Base-by-base conservation (phyloP, 2,329 filamentous ascomycete genomes). In the Davidsoniella neocaledoniae region DNA sequence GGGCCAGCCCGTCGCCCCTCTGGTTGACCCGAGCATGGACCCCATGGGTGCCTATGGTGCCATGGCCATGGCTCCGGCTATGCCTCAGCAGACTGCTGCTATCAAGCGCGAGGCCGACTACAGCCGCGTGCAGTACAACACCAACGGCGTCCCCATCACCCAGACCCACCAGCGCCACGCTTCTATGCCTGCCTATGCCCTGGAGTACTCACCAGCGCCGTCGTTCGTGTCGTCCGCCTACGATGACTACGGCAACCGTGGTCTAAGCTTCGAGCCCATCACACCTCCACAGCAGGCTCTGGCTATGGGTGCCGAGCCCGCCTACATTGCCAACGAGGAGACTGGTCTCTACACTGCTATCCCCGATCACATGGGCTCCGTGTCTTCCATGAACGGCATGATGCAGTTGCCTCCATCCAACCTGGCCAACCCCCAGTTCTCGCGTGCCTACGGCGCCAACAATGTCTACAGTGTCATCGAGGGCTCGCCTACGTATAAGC, bases 221-320 rank as follows among this genome's bases (percentile, higher is more conserved):
- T 96, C 91, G 1, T 96, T 96, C 61, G 88, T 94, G 48, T 96
- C 91, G n/a, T 96, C 91, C 1, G 88, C 95, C 60, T 94, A 90
- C 60, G 91, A 96, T 62, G 90, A 96, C 64, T 98, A 95, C 72
- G 94, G 86, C 76, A 90, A 88, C 63, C 83, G 91, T 52, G 91
- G 87, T 47, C 79, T 96, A 60, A 96, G 90, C 2, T 98, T 90
- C 63, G 91, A 98, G 72, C 91, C 91, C 48, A 79, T 98, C 58
- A 98, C 91, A 0, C 91, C 91, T 52, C 91, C 91, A 14, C 91
- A 96, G 63, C 86, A 95, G 66, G 78, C 84, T 12, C 68, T 91
- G 53, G 80, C 77, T 55, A 81, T 94, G 56, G 77, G 83, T 53
- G 75, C 82, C 39, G 91, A 98, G 70, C 87, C 91, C 8, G 86